Evolutionary conservation across 2,329 filamentous ascomycete genomes (phyloP).

Genomic region (Ambrosiella cleistominuta): DNA sequence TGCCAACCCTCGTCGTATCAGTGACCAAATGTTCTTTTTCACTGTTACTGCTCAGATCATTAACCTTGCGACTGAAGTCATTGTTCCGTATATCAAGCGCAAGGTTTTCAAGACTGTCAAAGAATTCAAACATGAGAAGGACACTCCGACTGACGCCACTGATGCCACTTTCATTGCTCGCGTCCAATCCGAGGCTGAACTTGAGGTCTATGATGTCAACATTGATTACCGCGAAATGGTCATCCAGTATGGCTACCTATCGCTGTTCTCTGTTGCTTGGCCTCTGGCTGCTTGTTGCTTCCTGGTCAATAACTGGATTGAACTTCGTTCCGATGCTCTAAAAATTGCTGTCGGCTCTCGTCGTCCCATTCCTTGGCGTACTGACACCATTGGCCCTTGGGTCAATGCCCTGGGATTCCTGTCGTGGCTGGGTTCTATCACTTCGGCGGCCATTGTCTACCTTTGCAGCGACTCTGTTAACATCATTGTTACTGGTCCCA

Average conservation of each 20-base stretch:
- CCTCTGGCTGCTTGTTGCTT: conserved; percentile 81
- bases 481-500: background rate
- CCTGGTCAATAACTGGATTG: conserved; percentile 89
- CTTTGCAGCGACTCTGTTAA: conserved; percentile 50
- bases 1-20: conserved; percentile 68
- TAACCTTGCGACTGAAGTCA: conserved; percentile 65
- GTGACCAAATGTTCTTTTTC: conserved; percentile 87
- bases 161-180: conserved; percentile 66
- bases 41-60: conserved; percentile 88
- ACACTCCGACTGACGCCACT: conserved; percentile 42
- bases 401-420: conserved; percentile 70
- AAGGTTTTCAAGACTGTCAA: conserved; percentile 63
- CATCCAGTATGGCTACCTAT: conserved; percentile 71
- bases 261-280: conserved; percentile 86
- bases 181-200: conserved; percentile 65
- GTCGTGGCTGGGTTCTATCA: conserved; percentile 85
- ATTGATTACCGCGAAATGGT: conserved; percentile 88
- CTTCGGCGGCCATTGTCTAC: conserved; percentile 73
- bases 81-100: conserved; percentile 73
- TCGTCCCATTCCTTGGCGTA: conserved; percentile 72
- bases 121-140: conserved; percentile 37
- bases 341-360: conserved; percentile 86
- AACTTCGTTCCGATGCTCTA: conserved; percentile 79
- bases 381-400: conserved; percentile 91
- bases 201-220: conserved; percentile 77